These are phyloP conservation scores for Citrullus colocynthis DNA, from an alignment of 306 rosid genomes.

Conservation along the genomic window DNA sequence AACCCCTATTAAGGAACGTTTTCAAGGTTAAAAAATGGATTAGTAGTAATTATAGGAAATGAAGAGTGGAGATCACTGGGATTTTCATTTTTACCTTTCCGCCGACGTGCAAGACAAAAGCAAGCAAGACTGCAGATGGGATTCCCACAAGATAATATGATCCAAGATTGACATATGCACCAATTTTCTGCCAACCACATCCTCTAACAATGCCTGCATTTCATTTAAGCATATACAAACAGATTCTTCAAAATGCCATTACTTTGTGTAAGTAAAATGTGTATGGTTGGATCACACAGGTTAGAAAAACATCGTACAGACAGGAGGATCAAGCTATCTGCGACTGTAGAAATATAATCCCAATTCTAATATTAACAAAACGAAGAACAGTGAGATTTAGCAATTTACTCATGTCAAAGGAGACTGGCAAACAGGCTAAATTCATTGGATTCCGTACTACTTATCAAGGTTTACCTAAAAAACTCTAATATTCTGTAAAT, in stretches of 20 bases:
- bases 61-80: not conserved
- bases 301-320: not conserved
- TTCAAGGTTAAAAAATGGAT: too few relatives aligned
- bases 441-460: too few relatives aligned
- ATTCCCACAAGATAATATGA: slow-evolving; percentile 63
- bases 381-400: not conserved
- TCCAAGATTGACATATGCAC: slow-evolving; percentile 67
- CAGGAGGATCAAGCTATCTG: not conserved
- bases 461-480: too few relatives aligned
- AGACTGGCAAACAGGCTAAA: too few relatives aligned
- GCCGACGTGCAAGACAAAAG: slow-evolving; percentile 42
- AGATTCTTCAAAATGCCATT: too few relatives aligned
- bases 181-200: slow-evolving; percentile 76
- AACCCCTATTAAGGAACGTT: slow-evolving; percentile 29
- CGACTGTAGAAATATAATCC: not conserved
- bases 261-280: not conserved
- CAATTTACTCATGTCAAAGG: too few relatives aligned
- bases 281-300: not conserved
- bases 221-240: not conserved
- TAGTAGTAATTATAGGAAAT: not conserved
- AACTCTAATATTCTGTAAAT: too few relatives aligned
- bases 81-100: slow-evolving; percentile 38
- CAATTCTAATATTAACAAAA: not conserved
- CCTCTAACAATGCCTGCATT: slow-evolving; percentile 63
- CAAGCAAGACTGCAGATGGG: slow-evolving; percentile 41